Evolutionary conservation across 257 asterid species (phyloP), one percentile per base, ranked within the genome.

Genomic region (Vinca minor): DNA sequence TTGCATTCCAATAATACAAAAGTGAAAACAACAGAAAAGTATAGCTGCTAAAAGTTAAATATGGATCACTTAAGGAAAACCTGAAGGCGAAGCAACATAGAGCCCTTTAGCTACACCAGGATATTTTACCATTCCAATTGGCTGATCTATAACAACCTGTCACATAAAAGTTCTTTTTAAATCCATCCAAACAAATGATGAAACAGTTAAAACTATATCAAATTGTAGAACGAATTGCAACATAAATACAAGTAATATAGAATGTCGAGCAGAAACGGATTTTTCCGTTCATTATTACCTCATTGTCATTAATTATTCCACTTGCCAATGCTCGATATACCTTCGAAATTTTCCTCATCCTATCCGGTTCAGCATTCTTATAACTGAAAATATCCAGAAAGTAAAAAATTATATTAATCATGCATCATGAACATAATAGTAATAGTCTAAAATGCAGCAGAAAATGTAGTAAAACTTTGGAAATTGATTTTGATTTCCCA

Each of bases 71-170:
- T 25, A 26, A 68, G 47, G 44, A 31, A 71, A 78, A 92, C 96
- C 98, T 82, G 94, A 87, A 66, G 85, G 74, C 69, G 91, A 83
- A 76, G 98, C 98, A 69, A 89, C 96, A 84, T 92, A 85, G 77
- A 92, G 72, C 68, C 98, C 98, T 69, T 83, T 84, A 49, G 98
- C 91, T 56, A 92, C 96, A 56, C 98, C 98, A 65, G 98, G 86
- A 81, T 92, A 92, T 74, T 76, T 84, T 36, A 85, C 85, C 70
- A 79, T 75, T 69, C 98, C 98, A 81, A 92, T 92, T 66, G 98
- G 96, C 65, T 92, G 96, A 75, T 83, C 86, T 65, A 92, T 72
- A 66, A 73, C 60, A 64, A 87, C 84, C 98, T 91, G 78, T 54
- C 56, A 66, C 45, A 68, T 73, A 74, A 63, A 65, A 57, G 61